Base-by-base conservation (phyloP, 2,329 filamentous ascomycete species). In the Didymella keratinophila region DNA sequence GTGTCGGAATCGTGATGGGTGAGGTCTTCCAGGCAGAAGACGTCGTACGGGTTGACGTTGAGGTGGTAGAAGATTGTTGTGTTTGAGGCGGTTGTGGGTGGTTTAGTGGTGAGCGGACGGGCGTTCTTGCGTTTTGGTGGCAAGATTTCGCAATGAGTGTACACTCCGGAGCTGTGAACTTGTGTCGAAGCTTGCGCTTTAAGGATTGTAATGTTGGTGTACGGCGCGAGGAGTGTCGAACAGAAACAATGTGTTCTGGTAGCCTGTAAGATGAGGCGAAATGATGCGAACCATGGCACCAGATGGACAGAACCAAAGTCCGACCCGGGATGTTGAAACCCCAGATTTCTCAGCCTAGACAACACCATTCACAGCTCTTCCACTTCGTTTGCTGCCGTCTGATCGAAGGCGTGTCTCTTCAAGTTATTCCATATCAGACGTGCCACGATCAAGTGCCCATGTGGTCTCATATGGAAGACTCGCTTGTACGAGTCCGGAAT, bases 21-120 rank as follows among this genome's bases (percentile, higher is more conserved):
- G 75, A 79, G 28, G 71, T 64, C 62, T 82, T 82, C 84, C 83
- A 86, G 83, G 1, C 80, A 85, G 52, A 86, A 78, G 69, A 78
- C 82, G 34, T 82, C 83, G 21, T 48, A 74, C 9, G 72, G 65
- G 0, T 71, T 64, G 48, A 83, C 77, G 3, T 78, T 75, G 1
- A 65, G 65, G 25, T 61, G 32, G 54, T 70, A 70, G 61, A 70
- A 67, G 56, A 60, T 64, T 3, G 64, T 46, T n/a, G 46, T 55
- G 2, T 41, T 14, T n/a, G n/a, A 50, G 16, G 23, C 6, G 8
- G 47, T 41, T 8, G 36, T 42, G 12, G 20, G 37, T n/a, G 11
- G 8, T 20, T 41, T 32, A 3, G 37, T 32, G 3, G n/a, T 10
- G 5, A 45, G 34, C 6, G 21, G 20, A 18, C 25, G 48, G 25